A percentile compares a stretch with the other conserved stretches of the same genome.
Conservation (phyloP, 192 early-diverging fungal genomes). For the Kappamyces sp. region DNA sequence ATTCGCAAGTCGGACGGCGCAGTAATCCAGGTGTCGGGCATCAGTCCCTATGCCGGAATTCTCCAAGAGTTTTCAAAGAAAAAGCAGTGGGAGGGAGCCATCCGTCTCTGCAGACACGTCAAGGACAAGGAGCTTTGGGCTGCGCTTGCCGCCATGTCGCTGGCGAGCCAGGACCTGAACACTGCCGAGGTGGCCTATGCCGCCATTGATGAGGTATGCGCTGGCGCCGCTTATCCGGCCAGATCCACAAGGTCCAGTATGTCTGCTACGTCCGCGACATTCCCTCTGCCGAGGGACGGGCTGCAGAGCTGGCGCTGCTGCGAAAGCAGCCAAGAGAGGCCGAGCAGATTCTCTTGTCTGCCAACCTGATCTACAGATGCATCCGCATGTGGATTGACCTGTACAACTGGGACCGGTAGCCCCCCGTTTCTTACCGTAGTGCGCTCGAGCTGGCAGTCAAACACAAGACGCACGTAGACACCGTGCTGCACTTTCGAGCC, state of each 20-base stretch:
- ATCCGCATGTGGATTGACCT: constrained; percentile 49
- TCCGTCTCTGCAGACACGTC: constrained; percentile 47
- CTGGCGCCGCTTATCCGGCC: background rate
- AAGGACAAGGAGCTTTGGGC: constrained; percentile 56
- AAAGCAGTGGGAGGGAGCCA: constrained; percentile 61
- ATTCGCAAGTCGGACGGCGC: constrained; percentile 49
- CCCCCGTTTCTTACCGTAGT: constrained; percentile 20
- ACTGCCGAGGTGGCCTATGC: constrained; percentile 61
- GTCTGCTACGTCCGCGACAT: constrained; percentile 51
- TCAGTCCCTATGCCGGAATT: constrained; percentile 45
- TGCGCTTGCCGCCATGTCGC: constrained; percentile 51
- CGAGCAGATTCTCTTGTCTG: constrained; percentile 46
- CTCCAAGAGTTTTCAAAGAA: constrained; percentile 48
- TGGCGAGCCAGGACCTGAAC: constrained; percentile 50
- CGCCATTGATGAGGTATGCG: constrained; percentile 44
- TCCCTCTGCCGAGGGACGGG: constrained; percentile 38
- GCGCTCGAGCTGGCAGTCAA: constrained; percentile 54
- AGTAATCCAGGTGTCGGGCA: constrained; percentile 40
- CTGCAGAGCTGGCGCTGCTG: constrained; percentile 50
- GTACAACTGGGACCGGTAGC: constrained; percentile 56
- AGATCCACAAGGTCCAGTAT: constrained; percentile 51
- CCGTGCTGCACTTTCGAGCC: constrained; percentile 46
- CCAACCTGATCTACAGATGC: constrained; percentile 41
- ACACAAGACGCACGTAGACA: constrained; percentile 58
- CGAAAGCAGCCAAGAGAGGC: constrained; percentile 47